Evolutionary conservation across 257 asterid genomes (phyloP).

Genomic region (Solanum okadae): DNA sequence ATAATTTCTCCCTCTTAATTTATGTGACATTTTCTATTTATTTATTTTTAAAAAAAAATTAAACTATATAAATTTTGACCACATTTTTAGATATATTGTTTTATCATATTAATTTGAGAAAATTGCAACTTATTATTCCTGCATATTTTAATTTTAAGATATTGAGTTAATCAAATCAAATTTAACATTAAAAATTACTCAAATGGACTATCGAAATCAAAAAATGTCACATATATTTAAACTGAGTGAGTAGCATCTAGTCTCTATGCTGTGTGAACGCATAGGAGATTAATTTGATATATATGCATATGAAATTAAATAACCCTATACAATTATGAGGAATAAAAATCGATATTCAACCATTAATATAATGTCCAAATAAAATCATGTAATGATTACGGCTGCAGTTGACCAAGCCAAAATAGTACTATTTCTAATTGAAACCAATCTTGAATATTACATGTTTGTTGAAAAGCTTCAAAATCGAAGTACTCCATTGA

Average conservation of each 20-base stretch:
- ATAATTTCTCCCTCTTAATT: background rate
- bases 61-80: background rate
- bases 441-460: background rate
- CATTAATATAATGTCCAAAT: background rate
- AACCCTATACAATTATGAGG: background rate
- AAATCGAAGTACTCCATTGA: background rate
- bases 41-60: background rate
- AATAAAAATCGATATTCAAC: background rate
- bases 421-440: background rate
- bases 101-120: background rate
- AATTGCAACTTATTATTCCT: too few species aligned
- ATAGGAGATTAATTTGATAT: background rate
- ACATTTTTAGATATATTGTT: background rate
- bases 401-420: background rate
- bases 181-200: background rate
- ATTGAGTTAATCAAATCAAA: background rate
- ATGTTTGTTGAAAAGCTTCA: background rate
- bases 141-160: too few species aligned
- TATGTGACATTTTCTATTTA: background rate
- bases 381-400: background rate
- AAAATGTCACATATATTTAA: background rate
- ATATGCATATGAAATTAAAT: background rate
- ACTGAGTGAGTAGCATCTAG: background rate
- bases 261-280: background rate
- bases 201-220: accelerated